Percentiles rank a stretch among this genome's conserved stretches.
phyloP scores from a whole-genome alignment of 1,284 basidiomycete species.

The Microbotryum violaceum region DNA sequence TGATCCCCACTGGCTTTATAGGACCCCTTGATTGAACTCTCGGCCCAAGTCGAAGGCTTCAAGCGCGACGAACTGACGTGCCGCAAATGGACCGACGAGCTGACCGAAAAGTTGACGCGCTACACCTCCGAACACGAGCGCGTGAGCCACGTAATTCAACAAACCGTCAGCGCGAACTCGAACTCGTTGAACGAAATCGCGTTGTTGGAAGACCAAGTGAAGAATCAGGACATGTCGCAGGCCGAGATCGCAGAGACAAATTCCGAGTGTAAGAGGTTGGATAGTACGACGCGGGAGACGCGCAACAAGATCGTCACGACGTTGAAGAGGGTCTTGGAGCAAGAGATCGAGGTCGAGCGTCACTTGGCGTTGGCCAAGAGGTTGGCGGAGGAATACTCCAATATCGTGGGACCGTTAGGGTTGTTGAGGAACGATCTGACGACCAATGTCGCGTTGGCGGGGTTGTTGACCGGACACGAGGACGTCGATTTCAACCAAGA shows the following conservation, averaged over 20 bases:
- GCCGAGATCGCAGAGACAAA: no score
- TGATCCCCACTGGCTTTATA: not conserved
- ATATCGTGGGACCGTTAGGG: conserved; percentile 27
- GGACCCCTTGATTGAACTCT: conserved; percentile 17
- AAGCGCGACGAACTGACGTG: conserved; percentile 6
- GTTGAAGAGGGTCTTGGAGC: conserved; percentile 12
- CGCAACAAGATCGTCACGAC: conserved; percentile 15
- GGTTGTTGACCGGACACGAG: conserved; percentile 27
- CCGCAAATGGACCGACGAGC: not conserved
- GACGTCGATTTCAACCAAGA: conserved; percentile 34
- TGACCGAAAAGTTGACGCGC: not conserved
- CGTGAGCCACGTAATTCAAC: no score
- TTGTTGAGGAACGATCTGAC: conserved; percentile 24
- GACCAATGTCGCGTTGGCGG: conserved; percentile 27
- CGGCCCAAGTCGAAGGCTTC: conserved; percentile 4
- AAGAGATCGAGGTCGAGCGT: conserved; percentile 32
- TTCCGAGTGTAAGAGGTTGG: conserved; percentile 2
- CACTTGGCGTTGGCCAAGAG: conserved; percentile 19
- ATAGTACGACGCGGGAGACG: conserved; percentile 11
- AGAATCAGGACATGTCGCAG: no score
- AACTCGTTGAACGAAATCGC: no score
- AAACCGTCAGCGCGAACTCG: no score
- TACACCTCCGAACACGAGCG: not conserved
- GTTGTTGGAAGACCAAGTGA: no score
- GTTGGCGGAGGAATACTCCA: conserved; percentile 26